Base-by-base conservation (phyloP, 129 eudicot genomes). In the Pittosporum tobira region DNA sequence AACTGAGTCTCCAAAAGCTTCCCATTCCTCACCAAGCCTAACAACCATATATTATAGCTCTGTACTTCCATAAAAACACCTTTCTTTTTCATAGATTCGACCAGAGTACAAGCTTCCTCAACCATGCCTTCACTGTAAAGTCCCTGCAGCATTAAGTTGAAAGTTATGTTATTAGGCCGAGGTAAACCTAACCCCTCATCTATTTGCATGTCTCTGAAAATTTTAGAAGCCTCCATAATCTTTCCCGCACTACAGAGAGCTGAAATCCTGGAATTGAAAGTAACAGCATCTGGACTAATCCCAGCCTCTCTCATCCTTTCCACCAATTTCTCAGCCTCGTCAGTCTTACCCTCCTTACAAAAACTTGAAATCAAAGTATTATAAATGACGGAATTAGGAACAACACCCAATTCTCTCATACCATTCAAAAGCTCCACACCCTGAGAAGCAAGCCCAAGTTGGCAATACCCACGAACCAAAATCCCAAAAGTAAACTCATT, bases 201-300 rank as follows among this genome's bases (percentile, higher is more conserved):
- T 23, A 79, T 71, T 71, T 87, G 89, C 98, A 91, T 91, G 66
- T 91, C 98, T 71, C 94, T 83, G 44, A 83, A 91, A 60, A 91
- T 91, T 47, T 85, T 67, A 1, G 88, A 83, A 19, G 98, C 98
- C 67, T 91, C 98, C 44, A 81, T 62, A 59, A 81, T 65, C 77
- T 86, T 91, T 37, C 96, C 88, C 7, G 74, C 29, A 3, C 63
- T 57, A 69, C 98, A 91, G 30, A 91, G 73, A 79, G 84, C 89
- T 5, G 96, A 72, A 61, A 91, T 91, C 69, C 96, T 83, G 7
- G 96, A 71, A 71, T 91, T 83, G n/a, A 91, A 91, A 34, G 94
- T 87, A 62, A 91, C 88, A 34, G 87, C 83, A 67, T 91, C 69
- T 0, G 98, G 85, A 64, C 60, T 53, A 24, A 76, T 71, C 22